phyloP scores from a whole-genome alignment of 192 early-diverging fungal genomes.

The Coemansia umbellata region DNA sequence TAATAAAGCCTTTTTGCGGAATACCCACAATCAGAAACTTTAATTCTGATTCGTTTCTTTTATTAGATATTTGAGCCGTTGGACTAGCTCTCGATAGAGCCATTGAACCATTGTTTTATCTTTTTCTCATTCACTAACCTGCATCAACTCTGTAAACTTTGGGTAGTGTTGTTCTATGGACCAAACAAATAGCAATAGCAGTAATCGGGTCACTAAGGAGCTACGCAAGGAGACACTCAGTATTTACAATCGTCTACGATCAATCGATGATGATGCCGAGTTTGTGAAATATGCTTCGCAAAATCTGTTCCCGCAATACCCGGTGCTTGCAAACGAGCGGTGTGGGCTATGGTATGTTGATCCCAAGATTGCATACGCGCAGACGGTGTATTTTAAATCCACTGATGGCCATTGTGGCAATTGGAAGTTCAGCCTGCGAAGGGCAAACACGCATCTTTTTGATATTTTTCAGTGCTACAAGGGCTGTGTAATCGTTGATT shows the following conservation, averaged over 20 bases:
- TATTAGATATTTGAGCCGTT: no score
- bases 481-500: slow-evolving; percentile 83
- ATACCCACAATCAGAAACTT: no score
- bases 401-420: slow-evolving; percentile 86
- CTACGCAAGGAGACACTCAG: slow-evolving; percentile 18
- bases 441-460: slow-evolving; percentile 76
- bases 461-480: slow-evolving; percentile 47
- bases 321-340: slow-evolving; percentile 77
- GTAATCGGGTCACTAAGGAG: slow-evolving; percentile 6
- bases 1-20: no score
- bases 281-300: slow-evolving; percentile 64
- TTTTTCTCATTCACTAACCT: not conserved
- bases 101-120: not conserved
- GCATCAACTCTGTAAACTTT: no score
- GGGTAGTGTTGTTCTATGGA: not conserved
- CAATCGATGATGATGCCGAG: slow-evolving; percentile 69
- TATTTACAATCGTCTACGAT: slow-evolving; percentile 73
- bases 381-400: slow-evolving; percentile 87
- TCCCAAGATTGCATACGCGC: slow-evolving; percentile 53
- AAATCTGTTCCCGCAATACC: slow-evolving; percentile 53
- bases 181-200: not conserved
- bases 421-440: slow-evolving; percentile 79
- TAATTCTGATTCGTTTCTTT: no score
- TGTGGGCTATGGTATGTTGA: slow-evolving; percentile 86
- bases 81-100: no score